Conservation (phyloP, 2,329 filamentous ascomycete genomes). For the Bimuria novae-zelandiae region DNA sequence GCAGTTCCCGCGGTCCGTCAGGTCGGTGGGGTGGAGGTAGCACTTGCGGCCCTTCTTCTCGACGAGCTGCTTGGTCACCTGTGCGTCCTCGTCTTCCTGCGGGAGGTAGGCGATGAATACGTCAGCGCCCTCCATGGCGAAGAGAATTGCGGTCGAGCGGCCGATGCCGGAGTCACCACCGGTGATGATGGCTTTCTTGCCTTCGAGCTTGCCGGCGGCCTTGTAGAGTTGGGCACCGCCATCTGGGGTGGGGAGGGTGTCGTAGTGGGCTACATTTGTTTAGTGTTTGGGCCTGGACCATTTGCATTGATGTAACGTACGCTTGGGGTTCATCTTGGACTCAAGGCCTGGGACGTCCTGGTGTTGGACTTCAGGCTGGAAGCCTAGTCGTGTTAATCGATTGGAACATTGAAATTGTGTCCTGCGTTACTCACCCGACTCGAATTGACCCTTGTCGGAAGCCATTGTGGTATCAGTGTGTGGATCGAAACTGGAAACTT, state of each 20-base stretch:
- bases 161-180: conserved; percentile 82
- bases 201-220: conserved; percentile 74
- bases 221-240: conserved; percentile 73
- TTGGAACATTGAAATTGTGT: not conserved
- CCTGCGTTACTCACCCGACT: conserved; percentile 32
- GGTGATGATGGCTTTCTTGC: conserved; percentile 78
- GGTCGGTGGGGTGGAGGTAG: conserved; percentile 65
- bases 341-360: conserved; percentile 60
- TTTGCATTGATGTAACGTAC: too few species aligned
- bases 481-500: not conserved
- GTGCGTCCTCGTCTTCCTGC: conserved; percentile 75
- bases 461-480: conserved; percentile 24
- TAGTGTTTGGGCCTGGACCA: too few species aligned
- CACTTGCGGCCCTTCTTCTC: conserved; percentile 70
- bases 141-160: conserved; percentile 74
- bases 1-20: conserved; percentile 70
- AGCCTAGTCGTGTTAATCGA: conserved; percentile 6
- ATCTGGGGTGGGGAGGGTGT: conserved; percentile 69
- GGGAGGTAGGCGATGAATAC: conserved; percentile 74
- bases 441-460: conserved; percentile 41
- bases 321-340: conserved; percentile 59
- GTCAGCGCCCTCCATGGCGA: conserved; percentile 79
- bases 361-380: conserved; percentile 45
- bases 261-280: too few species aligned
- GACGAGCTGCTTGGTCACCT: conserved; percentile 72